phyloP scores from a whole-genome alignment of 805 yeast species.

The Kregervanrija delftensis region DNA sequence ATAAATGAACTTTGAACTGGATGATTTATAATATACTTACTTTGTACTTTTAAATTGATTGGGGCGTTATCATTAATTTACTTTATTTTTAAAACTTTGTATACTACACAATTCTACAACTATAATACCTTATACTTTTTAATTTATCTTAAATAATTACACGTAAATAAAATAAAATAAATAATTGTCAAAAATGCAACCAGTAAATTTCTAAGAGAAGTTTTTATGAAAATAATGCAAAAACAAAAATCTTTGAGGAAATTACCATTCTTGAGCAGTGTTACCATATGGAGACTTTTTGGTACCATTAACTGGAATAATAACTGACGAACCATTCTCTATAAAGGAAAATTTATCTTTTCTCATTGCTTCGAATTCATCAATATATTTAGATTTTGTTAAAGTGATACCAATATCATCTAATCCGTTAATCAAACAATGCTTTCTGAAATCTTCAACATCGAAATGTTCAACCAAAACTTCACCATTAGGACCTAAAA shows the following conservation, averaged over 20 bases:
- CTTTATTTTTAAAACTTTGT: too few relatives aligned
- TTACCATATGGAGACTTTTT: conserved; percentile 63
- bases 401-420: conserved; percentile 96
- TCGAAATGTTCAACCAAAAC: conserved; percentile 79
- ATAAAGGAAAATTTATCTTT: conserved; percentile 80
- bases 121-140: too few relatives aligned
- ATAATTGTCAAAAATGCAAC: not conserved
- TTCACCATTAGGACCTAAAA: conserved; percentile 58
- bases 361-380: conserved; percentile 70
- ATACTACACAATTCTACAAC: too few relatives aligned
- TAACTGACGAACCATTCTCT: conserved; percentile 71
- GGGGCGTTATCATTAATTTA: too few relatives aligned
- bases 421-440: conserved; percentile 88
- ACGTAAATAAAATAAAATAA: too few relatives aligned
- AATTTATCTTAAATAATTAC: too few relatives aligned
- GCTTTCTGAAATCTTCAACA: conserved; percentile 87
- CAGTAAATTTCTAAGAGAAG: not conserved
- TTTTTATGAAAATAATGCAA: not conserved
- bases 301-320: conserved; percentile 58
- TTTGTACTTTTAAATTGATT: too few relatives aligned
- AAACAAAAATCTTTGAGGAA: not conserved
- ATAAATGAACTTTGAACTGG: conserved; percentile 8
- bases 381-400: conserved; percentile 76
- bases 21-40: too few relatives aligned
- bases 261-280: conserved; percentile 69